Evolutionary conservation across 2,329 filamentous ascomycete genomes (phyloP).

Genomic region (Aaosphaeria pasadenensis): DNA sequence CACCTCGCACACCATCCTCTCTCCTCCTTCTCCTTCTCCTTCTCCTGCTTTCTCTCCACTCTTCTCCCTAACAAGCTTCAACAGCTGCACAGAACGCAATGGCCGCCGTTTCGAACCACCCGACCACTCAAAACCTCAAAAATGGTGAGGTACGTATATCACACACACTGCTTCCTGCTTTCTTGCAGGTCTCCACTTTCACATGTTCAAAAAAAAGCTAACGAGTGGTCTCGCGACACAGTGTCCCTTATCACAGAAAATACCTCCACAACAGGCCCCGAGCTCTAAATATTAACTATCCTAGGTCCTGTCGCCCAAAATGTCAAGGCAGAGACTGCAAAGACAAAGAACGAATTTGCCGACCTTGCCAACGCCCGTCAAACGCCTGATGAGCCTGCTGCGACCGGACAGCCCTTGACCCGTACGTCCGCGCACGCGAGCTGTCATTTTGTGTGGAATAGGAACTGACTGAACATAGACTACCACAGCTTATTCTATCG

Average conservation of each 20-base stretch:
- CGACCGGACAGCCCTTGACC: constrained; percentile 61
- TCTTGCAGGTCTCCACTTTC: background rate
- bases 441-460: background rate
- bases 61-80: constrained; percentile 24
- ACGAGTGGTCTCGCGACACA: constrained; percentile 27
- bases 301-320: constrained; percentile 55
- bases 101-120: constrained; percentile 48
- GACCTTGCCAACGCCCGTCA: constrained; percentile 55
- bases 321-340: constrained; percentile 54
- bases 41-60: constrained; percentile 24
- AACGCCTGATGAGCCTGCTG: constrained; percentile 53
- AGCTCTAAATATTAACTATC: constrained; percentile 20
- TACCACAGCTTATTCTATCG: constrained; percentile 68
- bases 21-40: constrained; percentile 11
- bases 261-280: constrained; percentile 4
- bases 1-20: constrained; percentile 28
- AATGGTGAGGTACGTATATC: constrained; percentile 41
- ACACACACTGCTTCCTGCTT: constrained; percentile 1
- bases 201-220: constrained; percentile 13
- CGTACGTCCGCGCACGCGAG: constrained; percentile 40
- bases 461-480: constrained; percentile 39
- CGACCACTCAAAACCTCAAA: constrained; percentile 46
- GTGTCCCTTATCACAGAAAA: constrained; percentile 11
- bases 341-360: constrained; percentile 57
- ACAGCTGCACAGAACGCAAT: constrained; percentile 49